Percentiles rank a stretch among this genome's conserved stretches.
Conservation (phyloP, 176 grass and related monocot species). For the Eleusine coracana region DNA sequence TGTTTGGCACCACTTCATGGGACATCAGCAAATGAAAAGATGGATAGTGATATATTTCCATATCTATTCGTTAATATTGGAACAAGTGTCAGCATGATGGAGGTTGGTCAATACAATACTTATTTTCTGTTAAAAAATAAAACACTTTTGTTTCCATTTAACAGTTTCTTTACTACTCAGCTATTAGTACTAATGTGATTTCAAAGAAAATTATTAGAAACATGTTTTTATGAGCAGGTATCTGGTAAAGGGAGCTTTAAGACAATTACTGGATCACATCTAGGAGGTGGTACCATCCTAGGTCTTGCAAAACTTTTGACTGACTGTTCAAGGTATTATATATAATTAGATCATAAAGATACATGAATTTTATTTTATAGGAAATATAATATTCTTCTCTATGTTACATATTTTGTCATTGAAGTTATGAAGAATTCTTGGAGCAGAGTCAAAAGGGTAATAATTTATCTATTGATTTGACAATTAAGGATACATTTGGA, state of each 20-base stretch:
- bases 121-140: no score
- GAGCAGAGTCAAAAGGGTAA: conserved; percentile 83
- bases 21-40: conserved; percentile 58
- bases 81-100: conserved; percentile 99
- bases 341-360: conserved; percentile 22
- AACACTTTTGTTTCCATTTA: conserved; percentile 13
- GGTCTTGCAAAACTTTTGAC: neutral
- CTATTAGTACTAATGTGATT: no score
- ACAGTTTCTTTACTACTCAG: neutral
- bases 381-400: no score
- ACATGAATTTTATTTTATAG: conserved; percentile 2
- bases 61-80: conserved; percentile 99
- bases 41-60: conserved; percentile 85
- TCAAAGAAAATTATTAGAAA: neutral
- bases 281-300: conserved; percentile 89
- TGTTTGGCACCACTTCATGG: conserved; percentile 28
- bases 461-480: conserved; percentile 90
- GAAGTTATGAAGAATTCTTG: conserved; percentile 90
- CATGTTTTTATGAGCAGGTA: conserved; percentile 59
- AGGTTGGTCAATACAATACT: conserved; percentile 51
- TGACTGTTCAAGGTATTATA: conserved; percentile 71
- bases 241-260: conserved; percentile 92
- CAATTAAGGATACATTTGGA: conserved; percentile 94
- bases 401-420: conserved; percentile 27
- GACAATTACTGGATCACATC: conserved; percentile 94